These are phyloP conservation scores for Suillus luteus DNA, from an alignment of 768 basidiomycete genomes.

Conservation along the genomic window DNA sequence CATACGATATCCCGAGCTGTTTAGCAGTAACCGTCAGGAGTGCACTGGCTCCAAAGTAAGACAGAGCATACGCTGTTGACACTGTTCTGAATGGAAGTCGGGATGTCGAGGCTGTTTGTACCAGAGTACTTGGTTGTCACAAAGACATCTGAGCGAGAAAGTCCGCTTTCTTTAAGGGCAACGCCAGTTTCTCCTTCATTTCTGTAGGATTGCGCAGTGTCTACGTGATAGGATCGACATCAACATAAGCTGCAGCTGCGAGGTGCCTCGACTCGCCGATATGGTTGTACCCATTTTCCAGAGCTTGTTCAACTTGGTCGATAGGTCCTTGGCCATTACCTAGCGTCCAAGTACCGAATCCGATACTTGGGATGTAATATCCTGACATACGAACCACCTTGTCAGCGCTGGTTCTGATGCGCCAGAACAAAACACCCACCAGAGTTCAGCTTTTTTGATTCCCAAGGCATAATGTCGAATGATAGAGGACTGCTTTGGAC, in stretches of 20 bases:
- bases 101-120: slow-evolving; percentile 48
- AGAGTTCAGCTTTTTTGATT: neutral
- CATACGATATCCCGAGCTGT: slow-evolving; percentile 29
- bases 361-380: slow-evolving; percentile 2
- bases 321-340: slow-evolving; percentile 51
- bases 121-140: slow-evolving; percentile 71
- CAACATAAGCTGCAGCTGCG: neutral
- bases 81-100: slow-evolving; percentile 57
- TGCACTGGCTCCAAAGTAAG: slow-evolving; percentile 24
- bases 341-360: slow-evolving; percentile 4
- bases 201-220: slow-evolving; percentile 60
- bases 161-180: slow-evolving; percentile 50
- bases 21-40: slow-evolving; percentile 19
- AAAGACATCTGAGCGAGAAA: slow-evolving; percentile 54
- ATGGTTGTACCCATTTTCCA: slow-evolving; percentile 63
- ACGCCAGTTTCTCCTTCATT: slow-evolving; percentile 54
- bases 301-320: slow-evolving; percentile 61
- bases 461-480: slow-evolving; percentile 1
- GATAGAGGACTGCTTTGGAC: neutral
- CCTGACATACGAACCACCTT: neutral
- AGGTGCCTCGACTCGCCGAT: slow-evolving; percentile 44
- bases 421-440: neutral
- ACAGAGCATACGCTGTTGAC: slow-evolving; percentile 47
- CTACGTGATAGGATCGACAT: slow-evolving; percentile 29
- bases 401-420: neutral